Percentiles rank a stretch among this genome's conserved stretches.
Conservation (phyloP, 2,329 filamentous ascomycete species). For the Alternaria sp. region DNA sequence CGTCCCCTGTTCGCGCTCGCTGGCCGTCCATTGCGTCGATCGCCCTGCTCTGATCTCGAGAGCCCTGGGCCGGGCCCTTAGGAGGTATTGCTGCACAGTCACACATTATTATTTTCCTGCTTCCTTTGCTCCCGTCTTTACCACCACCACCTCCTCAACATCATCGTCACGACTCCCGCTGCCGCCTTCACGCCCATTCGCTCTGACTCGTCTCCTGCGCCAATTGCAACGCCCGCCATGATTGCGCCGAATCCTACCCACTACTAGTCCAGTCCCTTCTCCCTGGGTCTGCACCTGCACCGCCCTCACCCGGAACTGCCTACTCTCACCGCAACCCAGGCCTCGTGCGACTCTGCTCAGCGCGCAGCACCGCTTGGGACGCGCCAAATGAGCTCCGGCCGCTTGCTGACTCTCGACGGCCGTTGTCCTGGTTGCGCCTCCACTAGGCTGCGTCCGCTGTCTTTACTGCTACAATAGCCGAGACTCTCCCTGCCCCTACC, state of each 20-base stretch:
- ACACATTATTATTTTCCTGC: conserved; percentile 17
- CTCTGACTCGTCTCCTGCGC: conserved; percentile 2
- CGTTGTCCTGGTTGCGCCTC: conserved; percentile 40
- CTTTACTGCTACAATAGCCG: conserved; percentile 31
- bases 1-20: not conserved
- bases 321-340: conserved; percentile 22
- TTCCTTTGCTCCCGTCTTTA: conserved; percentile 19
- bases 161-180: conserved; percentile 12
- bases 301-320: conserved; percentile 18
- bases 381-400: conserved; percentile 43
- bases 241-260: conserved; percentile 27
- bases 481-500: conserved; percentile 27
- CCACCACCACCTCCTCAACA: conserved; percentile 11
- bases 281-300: conserved; percentile 18
- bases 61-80: not conserved
- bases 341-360: conserved; percentile 21
- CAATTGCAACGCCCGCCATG: conserved; percentile 30
- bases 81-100: conserved; percentile 13
- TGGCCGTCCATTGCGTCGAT: conserved; percentile 10
- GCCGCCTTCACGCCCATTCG: conserved; percentile 1
- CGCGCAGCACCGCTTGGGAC: conserved; percentile 28
- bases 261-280: conserved; percentile 28
- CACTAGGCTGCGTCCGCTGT: conserved; percentile 28
- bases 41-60: conserved; percentile 19
- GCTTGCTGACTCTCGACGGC: conserved; percentile 37